phyloP scores from a whole-genome alignment of 208 protist species.

The Naegleria fowleri region DNA sequence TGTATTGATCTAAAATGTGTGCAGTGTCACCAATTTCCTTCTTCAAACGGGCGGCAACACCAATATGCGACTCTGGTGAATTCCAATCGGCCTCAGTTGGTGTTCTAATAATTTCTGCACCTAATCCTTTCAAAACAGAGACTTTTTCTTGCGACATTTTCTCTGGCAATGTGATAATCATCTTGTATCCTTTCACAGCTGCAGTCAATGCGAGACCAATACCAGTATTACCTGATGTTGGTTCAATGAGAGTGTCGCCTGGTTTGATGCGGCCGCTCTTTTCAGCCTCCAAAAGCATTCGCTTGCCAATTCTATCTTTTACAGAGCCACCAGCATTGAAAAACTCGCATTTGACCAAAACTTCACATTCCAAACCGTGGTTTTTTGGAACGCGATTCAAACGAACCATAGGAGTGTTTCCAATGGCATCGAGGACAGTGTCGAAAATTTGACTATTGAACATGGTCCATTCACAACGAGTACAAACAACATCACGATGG shows the following conservation, averaged over 20 bases:
- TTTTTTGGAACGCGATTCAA: conserved; percentile 67
- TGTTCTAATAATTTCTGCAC: conserved; percentile 90
- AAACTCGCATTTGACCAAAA: conserved; percentile 82
- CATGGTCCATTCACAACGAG: too few relatives aligned
- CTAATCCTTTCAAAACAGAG: conserved; percentile 74
- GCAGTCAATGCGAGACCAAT: conserved; percentile 91
- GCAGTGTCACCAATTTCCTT: conserved; percentile 78
- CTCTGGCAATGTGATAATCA: conserved; percentile 94
- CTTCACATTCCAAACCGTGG: conserved; percentile 68
- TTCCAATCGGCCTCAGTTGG: conserved; percentile 88
- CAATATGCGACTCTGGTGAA: conserved; percentile 89
- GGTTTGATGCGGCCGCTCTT: conserved; percentile 75
- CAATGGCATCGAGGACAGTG: conserved; percentile 64
- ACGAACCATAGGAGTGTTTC: conserved; percentile 73
- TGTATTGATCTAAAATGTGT: conserved; percentile 92
- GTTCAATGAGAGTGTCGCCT: conserved; percentile 90
- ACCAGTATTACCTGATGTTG: conserved; percentile 91
- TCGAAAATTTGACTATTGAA: conserved; percentile 12
- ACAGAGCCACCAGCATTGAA: conserved; percentile 86
- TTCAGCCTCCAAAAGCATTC: conserved; percentile 92
- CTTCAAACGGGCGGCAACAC: conserved; percentile 77
- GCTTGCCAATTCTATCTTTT: conserved; percentile 92
- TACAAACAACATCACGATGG: too few relatives aligned
- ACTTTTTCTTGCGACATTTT: conserved; percentile 97
- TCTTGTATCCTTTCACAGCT: conserved; percentile 85